phyloP scores from a whole-genome alignment of 2,329 filamentous ascomycete species.

The Pseudogymnoascus verrucosus region DNA sequence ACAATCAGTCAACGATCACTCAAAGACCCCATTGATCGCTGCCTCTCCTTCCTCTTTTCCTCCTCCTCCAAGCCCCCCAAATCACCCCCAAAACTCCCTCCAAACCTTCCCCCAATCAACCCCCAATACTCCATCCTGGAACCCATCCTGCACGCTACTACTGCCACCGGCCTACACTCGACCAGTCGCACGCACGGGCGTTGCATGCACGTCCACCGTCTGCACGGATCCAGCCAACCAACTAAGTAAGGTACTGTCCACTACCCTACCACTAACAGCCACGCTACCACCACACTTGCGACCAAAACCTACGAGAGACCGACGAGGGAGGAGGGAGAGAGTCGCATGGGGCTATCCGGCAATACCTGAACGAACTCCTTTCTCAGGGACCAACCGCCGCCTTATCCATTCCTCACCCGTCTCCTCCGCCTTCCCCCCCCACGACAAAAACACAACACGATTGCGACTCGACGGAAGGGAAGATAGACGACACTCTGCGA shows the following conservation, averaged over 20 bases:
- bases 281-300: slow-evolving; percentile 2
- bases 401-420: neutral
- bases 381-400: neutral
- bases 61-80: neutral
- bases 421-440: neutral
- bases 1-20: neutral
- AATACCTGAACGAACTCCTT: slow-evolving; percentile 5
- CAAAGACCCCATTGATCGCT: neutral
- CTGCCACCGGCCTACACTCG: neutral
- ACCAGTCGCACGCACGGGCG: slow-evolving; percentile 6
- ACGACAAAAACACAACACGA: slow-evolving; percentile 1
- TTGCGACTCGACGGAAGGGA: neutral
- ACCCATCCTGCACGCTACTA: neutral
- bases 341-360: neutral
- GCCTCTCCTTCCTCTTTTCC: neutral
- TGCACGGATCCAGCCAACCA: slow-evolving; percentile 4
- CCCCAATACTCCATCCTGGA: neutral
- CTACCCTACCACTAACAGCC: slow-evolving; percentile 1
- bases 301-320: neutral
- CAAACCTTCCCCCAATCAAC: neutral
- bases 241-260: neutral
- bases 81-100: neutral
- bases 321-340: neutral
- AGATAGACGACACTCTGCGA: neutral
- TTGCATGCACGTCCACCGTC: slow-evolving; percentile 1